phyloP scores from a whole-genome alignment of 345 rosid species.

The Lepidium africanum region DNA sequence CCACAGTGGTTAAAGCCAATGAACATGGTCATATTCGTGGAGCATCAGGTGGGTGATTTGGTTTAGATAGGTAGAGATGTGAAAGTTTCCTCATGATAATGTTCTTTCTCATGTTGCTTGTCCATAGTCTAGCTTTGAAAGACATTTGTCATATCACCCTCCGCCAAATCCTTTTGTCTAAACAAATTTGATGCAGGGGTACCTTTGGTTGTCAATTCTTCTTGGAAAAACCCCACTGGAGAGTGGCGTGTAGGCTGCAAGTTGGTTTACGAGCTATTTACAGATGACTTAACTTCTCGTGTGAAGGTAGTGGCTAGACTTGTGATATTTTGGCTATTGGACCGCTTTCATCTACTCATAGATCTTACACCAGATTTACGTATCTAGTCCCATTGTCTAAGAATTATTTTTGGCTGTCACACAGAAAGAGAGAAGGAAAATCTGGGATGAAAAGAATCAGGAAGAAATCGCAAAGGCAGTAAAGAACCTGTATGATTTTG shows the following conservation, averaged over 20 bases:
- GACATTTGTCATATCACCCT: not conserved
- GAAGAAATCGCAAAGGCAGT: slow-evolving; percentile 82
- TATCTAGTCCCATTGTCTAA: not conserved
- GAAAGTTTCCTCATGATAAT: not conserved
- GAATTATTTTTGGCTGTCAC: not conserved
- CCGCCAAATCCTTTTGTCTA: not conserved
- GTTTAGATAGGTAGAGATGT: not conserved
- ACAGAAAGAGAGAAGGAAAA: slow-evolving; percentile 79
- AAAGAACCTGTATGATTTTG: slow-evolving; percentile 61
- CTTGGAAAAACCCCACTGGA: slow-evolving; percentile 90
- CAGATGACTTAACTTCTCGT: slow-evolving; percentile 58
- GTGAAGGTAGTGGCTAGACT: slow-evolving; percentile 49
- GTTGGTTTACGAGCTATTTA: slow-evolving; percentile 74
- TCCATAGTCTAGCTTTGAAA: not conserved
- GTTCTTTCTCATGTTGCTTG: not conserved
- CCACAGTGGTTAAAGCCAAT: slow-evolving; percentile 78
- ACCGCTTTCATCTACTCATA: not conserved
- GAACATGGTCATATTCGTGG: slow-evolving; percentile 67
- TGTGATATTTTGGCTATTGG: not conserved
- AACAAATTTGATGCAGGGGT: slow-evolving; percentile 39
- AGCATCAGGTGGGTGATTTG: slow-evolving; percentile 64
- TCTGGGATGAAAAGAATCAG: slow-evolving; percentile 84
- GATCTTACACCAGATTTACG: not conserved
- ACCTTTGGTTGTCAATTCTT: slow-evolving; percentile 62
- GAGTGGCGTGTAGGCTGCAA: slow-evolving; percentile 94